Evolutionary conservation across 768 basidiomycete genomes (phyloP).

Genomic region (Multifurca ochricompacta): DNA sequence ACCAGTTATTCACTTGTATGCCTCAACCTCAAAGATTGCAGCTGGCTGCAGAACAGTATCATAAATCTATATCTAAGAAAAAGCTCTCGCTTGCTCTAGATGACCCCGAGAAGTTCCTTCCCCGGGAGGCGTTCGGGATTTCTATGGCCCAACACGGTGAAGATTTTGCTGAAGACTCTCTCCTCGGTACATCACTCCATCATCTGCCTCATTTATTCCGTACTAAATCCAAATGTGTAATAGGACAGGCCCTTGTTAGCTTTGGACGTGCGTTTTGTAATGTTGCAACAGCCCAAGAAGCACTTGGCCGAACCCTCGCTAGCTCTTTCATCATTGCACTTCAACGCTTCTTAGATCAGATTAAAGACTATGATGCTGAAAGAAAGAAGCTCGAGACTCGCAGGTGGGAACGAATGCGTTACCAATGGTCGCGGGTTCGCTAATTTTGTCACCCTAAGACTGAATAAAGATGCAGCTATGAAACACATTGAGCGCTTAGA

Average conservation of each 20-base stretch:
- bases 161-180: slow-evolving; percentile 27
- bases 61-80: slow-evolving; percentile 23
- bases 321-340: slow-evolving; percentile 69
- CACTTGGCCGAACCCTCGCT: slow-evolving; percentile 61
- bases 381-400: slow-evolving; percentile 85
- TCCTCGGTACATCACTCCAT: slow-evolving; percentile 12
- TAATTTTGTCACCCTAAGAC: slow-evolving; percentile 33
- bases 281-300: slow-evolving; percentile 77
- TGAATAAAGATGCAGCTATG: slow-evolving; percentile 70
- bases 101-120: slow-evolving; percentile 31
- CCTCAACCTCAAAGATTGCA: slow-evolving; percentile 8
- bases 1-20: neutral
- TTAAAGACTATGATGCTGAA: slow-evolving; percentile 75
- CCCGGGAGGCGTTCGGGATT: slow-evolving; percentile 35
- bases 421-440: neutral
- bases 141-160: slow-evolving; percentile 38
- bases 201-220: neutral
- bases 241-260: slow-evolving; percentile 65
- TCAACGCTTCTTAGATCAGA: slow-evolving; percentile 56
- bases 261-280: slow-evolving; percentile 82
- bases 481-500: slow-evolving; percentile 62
- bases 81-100: slow-evolving; percentile 30
- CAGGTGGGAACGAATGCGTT: slow-evolving; percentile 39
- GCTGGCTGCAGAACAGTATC: slow-evolving; percentile 18
- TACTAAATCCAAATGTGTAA: neutral